These are phyloP conservation scores for Suillus americanus DNA, from an alignment of 768 basidiomycete genomes.

Conservation along the genomic window DNA sequence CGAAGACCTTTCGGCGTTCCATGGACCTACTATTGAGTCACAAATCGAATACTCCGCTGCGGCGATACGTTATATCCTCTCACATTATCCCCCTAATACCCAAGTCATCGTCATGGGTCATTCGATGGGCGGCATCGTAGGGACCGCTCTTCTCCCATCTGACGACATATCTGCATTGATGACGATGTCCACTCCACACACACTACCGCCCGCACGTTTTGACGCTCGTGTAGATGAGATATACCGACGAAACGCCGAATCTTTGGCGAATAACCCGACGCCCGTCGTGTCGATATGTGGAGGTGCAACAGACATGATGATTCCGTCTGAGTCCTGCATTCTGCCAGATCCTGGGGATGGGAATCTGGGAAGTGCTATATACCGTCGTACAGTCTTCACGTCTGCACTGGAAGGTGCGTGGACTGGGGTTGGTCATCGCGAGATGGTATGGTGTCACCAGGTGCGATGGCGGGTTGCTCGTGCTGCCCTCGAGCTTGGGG, in stretches of 20 bases:
- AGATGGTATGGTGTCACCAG: conserved; percentile 99
- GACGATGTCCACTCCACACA: conserved; percentile 96
- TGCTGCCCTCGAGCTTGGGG: conserved; percentile 67
- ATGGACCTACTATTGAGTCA: conserved; percentile 82
- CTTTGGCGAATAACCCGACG: conserved; percentile 47
- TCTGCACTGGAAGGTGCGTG: conserved; percentile 88
- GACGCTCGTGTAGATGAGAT: conserved; percentile 78
- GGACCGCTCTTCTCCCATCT: conserved; percentile 73
- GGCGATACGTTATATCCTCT: conserved; percentile 77
- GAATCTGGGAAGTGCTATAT: conserved; percentile 23
- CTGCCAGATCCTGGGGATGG: conserved; percentile 36
- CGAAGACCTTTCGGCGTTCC: conserved; percentile 95
- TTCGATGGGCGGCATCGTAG: conserved; percentile 97
- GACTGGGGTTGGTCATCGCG: conserved; percentile 94
- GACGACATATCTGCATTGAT: conserved; percentile 71
- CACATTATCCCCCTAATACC: conserved; percentile 65
- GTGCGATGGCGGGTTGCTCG: conserved; percentile 87
- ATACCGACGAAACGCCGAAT: conserved; percentile 48
- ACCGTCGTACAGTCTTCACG: conserved; percentile 73
- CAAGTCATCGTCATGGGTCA: conserved; percentile 82
- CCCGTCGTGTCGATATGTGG: conserved; percentile 87
- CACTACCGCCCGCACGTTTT: conserved; percentile 84
- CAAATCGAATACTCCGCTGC: conserved; percentile 74
- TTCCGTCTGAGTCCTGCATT: conserved; percentile 87
- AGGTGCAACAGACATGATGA: conserved; percentile 88